Base-by-base conservation (phyloP, 2,329 filamentous ascomycete genomes). In the Pseudonectria buxi region DNA sequence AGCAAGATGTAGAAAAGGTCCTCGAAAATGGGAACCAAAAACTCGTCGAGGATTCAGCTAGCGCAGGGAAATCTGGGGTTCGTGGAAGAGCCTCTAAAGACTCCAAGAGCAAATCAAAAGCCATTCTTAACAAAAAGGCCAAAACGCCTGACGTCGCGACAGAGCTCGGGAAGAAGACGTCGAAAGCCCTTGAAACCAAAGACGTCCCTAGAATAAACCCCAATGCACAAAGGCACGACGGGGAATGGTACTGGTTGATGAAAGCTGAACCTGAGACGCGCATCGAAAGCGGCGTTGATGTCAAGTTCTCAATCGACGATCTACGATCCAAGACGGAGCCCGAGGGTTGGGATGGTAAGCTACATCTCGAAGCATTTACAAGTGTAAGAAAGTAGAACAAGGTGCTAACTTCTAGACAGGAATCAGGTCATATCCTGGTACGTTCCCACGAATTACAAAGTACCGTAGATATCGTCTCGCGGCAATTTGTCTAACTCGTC, bases 301-400 rank as follows among this genome's bases (percentile, higher is more conserved):
- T 95, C 30, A 83, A 79, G 47, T 98, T 96, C 63, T 94, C 88
- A 1, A 95, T 98, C 52, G 88, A 96, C 52, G 89, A 96, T 57
- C 65, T 98, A 25, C 73, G 75, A 11, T 74, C 76, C 1, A 83
- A 78, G 52, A 78, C 69, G 1, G 73, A 76, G 51, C 87, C 90
- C 2, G 90, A 96, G 55, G 81, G 86, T 1, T 98, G 92, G 92
- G 84, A 94, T 62, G 92, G 86, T 85, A 64, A 56, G 76, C 39
- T 16, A 4, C 18, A 9, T 9, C 18, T 22, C 9, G 9, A 22
- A 22, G 18, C 14, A 4, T 13, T 3, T 2, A 3, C 16, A 14
- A 14, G 3, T 2, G 6, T 3, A 3, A 3, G 9, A 6, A 13
- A 14, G 9, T 26, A 3, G n/a, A n/a, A n/a, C n/a, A n/a, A n/a